Percentiles rank a stretch among this genome's conserved stretches.
Conservation (phyloP, 1,139 yeast species). For the Saccharomyces hybrid region DNA sequence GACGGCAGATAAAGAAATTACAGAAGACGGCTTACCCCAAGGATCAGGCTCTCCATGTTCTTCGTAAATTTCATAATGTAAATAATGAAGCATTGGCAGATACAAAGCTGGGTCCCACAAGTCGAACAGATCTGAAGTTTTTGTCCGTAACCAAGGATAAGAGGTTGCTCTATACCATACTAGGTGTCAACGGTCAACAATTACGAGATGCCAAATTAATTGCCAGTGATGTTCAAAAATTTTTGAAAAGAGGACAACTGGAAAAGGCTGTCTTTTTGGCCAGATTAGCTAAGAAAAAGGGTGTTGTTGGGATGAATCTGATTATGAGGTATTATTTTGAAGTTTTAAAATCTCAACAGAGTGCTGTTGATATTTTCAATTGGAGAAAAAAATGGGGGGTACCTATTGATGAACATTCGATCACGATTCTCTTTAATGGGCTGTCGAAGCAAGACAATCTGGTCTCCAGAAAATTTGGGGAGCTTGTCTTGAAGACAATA, state of each 20-base stretch:
- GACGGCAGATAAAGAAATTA: slow-evolving; percentile 12
- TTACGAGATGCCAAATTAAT: slow-evolving; percentile 49
- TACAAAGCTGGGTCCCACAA: slow-evolving; percentile 31
- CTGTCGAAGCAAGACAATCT: slow-evolving; percentile 35
- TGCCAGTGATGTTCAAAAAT: slow-evolving; percentile 43
- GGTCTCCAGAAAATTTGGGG: slow-evolving; percentile 18
- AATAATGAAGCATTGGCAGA: slow-evolving; percentile 21
- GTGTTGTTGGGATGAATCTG: slow-evolving; percentile 55
- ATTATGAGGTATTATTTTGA: slow-evolving; percentile 44
- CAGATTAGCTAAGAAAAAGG: slow-evolving; percentile 42
- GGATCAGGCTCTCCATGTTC: slow-evolving; percentile 23
- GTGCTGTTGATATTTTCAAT: slow-evolving; percentile 44
- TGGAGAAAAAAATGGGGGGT: slow-evolving; percentile 57
- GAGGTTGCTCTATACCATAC: slow-evolving; percentile 40
- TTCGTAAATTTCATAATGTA: slow-evolving; percentile 18
- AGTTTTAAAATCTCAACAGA: slow-evolving; percentile 34
- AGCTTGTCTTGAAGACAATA: slow-evolving; percentile 17
- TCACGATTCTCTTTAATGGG: slow-evolving; percentile 51
- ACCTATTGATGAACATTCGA: slow-evolving; percentile 45
- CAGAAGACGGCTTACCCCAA: slow-evolving; percentile 27
- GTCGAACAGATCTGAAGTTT: slow-evolving; percentile 29
- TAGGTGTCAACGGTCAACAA: slow-evolving; percentile 52
- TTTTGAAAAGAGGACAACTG: slow-evolving; percentile 41
- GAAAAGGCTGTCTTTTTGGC: slow-evolving; percentile 49
- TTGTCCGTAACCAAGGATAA: slow-evolving; percentile 33